Evolutionary conservation across 371 early-diverging fungal species (phyloP).

Genomic region (Circinella minor): DNA sequence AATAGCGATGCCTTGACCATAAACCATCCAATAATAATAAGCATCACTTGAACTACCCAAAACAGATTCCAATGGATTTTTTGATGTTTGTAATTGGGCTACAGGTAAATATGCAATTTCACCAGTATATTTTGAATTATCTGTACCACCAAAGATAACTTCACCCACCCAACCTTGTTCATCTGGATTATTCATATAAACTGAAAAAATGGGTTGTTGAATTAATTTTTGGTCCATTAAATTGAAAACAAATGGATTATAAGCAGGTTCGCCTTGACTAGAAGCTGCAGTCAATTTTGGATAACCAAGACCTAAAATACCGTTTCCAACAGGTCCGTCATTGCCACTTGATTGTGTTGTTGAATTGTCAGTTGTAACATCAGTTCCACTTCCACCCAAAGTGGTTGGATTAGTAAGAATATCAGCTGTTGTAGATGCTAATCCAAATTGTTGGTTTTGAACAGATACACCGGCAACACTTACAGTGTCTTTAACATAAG

Average conservation of each 20-base stretch:
- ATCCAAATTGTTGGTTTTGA: constrained; percentile 47
- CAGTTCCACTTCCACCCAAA: constrained; percentile 20
- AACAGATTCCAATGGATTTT: constrained; percentile 10
- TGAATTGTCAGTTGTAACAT: constrained; percentile 8
- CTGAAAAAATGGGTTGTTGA: constrained; percentile 38
- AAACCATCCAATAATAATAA: constrained; percentile 55
- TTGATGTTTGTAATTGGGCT: constrained; percentile 19
- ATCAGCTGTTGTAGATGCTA: constrained; percentile 31
- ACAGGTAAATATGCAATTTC: constrained; percentile 53
- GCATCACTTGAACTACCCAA: constrained; percentile 14
- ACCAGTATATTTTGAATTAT: constrained; percentile 58
- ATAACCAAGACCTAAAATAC: constrained; percentile 52
- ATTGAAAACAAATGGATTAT: constrained; percentile 50
- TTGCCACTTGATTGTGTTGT: neutral
- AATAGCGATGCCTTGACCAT: constrained; percentile 40
- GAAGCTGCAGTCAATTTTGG: constrained; percentile 41
- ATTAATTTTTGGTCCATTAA: constrained; percentile 39
- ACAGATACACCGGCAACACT: constrained; percentile 37
- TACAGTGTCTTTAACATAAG: constrained; percentile 47
- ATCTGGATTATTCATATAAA: constrained; percentile 38
- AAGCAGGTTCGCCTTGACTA: constrained; percentile 22
- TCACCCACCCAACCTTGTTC: constrained; percentile 52
- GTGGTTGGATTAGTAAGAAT: constrained; percentile 41
- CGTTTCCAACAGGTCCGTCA: constrained; percentile 28
- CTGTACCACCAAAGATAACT: constrained; percentile 64